Base-by-base conservation (phyloP, 768 basidiomycete genomes). In the Psilocybe sp. region DNA sequence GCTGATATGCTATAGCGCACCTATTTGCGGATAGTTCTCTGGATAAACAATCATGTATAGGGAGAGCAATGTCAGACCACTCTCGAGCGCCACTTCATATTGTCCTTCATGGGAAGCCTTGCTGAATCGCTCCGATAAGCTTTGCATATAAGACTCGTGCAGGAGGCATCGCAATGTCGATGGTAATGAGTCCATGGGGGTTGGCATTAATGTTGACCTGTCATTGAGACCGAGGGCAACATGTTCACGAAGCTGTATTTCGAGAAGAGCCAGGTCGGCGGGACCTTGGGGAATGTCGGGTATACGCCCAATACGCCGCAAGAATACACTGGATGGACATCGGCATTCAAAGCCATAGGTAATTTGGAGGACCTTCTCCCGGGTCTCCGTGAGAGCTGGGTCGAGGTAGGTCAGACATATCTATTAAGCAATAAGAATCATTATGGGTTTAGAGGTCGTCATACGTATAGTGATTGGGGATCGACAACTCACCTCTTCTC, bases 11-110 rank as follows among this genome's bases (percentile, higher is more conserved):
- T n/a, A 33, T 32, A 38, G 63, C 77, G 55, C 47, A 88, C 90
- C 90, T 19, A 84, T 88, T 56, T 90, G 87, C n/a, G 89, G 90
- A 64, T 89, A 90, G 59, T 86, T 85, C 2, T 66, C 69, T 1
- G 90, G 88, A 58, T 92, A 92, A 40, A 91, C 71, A 46, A 87
- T 60, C 10, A 77, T 59, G 63, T 92, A 92, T 6, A 88, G 66
- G 1, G 83, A 83, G 15, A 89, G 68, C 12, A 90, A 67, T 1
- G 78, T 76, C 34, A 74, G 58, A 12, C 90, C 89, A 10, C 69
- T 64, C 31, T 73, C 60, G 16, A 85, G 59, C 0, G 89, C 88
- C 12, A 64, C 52, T 10, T 68, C 65, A 56, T 79, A 81, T 4
- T 72, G 67, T 1, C 82, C 81, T 50, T 87, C 83, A 57, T 92